Base-by-base conservation (phyloP, 2,329 filamentous ascomycete species). In the Neofusicoccum laricinum region DNA sequence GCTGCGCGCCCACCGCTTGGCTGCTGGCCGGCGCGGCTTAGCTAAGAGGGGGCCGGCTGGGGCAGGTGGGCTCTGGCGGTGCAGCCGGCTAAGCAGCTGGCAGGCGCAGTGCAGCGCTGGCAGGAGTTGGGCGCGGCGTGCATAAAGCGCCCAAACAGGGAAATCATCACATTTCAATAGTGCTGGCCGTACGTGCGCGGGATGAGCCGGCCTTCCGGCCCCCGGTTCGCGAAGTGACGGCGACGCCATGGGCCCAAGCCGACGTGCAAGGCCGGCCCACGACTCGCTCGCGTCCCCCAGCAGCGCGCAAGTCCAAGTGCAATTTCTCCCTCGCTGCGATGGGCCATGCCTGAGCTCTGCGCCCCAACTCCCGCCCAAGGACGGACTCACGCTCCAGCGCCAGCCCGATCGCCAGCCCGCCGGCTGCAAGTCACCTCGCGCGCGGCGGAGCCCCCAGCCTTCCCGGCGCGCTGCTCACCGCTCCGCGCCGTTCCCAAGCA, bases 151-250 rank as follows among this genome's bases (percentile, higher is more conserved):
- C 61, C 61, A 36, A 63, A 63, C 46, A 63, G 30, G 49, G 61
- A 55, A 63, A 55, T 46, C 38, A 63, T 59, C 55, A 59, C 55
- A 59, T 45, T 43, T 58, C 55, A 59, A 59, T 59, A 59, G 41
- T 32, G 55, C 41, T 43, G 19, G 32, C 25, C 55, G 55, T 34
- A 59, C 48, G 48, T 63, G 40, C 49, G 30, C 57, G 61, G 61
- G 61, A 63, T 49, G 49, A 63, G 38, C 61, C 61, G 61, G 59
- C 30, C 53, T 50, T 50, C 46, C 38, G 53, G 40, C 53, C 38
- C 53, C 38, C 53, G 51, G 51, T 36, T 21, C 49, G 32, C n/a
- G 49, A 32, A 53, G 49, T 53, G 49, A 55, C 49, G 30, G 50
- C 50, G 50, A 55, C 10, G n/a, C 50, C 36, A 15, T 55, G 50